Evolutionary conservation across 225 moss, liverwort and hornwort genomes (phyloP), one percentile per base, ranked within the genome.

Genomic region (Sphagnum contortum): DNA sequence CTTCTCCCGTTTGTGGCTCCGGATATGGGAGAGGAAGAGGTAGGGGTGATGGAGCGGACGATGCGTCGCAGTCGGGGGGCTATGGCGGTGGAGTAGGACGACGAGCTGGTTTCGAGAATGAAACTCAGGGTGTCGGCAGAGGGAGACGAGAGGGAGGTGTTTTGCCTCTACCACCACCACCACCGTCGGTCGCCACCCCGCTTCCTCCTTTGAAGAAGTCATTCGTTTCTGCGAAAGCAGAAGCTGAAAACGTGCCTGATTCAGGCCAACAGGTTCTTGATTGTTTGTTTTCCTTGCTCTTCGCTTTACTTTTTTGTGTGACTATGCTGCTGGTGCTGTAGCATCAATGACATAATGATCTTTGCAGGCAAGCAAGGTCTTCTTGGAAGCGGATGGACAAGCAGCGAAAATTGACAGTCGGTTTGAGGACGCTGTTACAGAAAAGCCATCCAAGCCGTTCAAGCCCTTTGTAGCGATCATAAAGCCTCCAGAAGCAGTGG

Each of bases 11-110:
- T 29, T 29, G 29, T 29, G 29, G 29, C 29, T 52, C 52, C 52
- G 52, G 52, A 52, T 71, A 78, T 63, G 84, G 78, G 68, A 65
- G 84, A 74, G 84, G 84, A 12, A 71, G 78, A 12, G 84, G 84
- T 52, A 73, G 71, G 55, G 69, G 67, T 13, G 76, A 63, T 13
- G 48, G 64, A n/a, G 75, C 7, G 7, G 9, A 81, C 55, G 75
- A 69, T 65, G 71, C 69, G 60, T 46, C 66, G 48, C 68, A 69
- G 69, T 60, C 57, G 48, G 76, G 62, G 48, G 76, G 62, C 57
- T 48, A 56, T 66, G 76, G 73, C 3, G 62, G 12, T 65, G 65
- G 53, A 57, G 67, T 48, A 3, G 72, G 72, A 12, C 64, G 59
- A 63, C 74, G 74, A 50, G 68, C 74, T 68, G 77, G 83, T 50